Evolutionary conservation across 2,329 filamentous ascomycete genomes (phyloP).

Genomic region (Pseudogymnoascus sp.): DNA sequence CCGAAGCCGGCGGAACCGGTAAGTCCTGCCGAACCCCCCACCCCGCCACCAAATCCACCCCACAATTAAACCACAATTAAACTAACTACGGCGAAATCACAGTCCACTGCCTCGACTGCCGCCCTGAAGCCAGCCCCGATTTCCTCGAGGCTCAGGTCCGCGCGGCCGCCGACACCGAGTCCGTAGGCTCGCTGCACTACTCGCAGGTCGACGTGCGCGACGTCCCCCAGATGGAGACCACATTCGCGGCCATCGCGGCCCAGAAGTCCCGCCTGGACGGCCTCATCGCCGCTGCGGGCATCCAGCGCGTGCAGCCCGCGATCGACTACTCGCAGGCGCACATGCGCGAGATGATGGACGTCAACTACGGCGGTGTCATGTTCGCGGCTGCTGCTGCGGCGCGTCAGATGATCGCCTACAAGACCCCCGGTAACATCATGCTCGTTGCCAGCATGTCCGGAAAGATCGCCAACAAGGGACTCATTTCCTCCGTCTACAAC

Average conservation of each 20-base stretch:
- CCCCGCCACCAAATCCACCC: not conserved
- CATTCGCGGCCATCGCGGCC: slow-evolving; percentile 59
- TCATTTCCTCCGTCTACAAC: slow-evolving; percentile 9
- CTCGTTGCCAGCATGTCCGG: slow-evolving; percentile 96
- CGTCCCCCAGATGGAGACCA: slow-evolving; percentile 56
- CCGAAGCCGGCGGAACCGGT: slow-evolving; percentile 71
- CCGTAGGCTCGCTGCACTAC: slow-evolving; percentile 83
- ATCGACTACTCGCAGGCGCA: slow-evolving; percentile 85
- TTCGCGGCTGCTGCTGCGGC: slow-evolving; percentile 78
- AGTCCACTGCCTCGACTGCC: slow-evolving; percentile 10
- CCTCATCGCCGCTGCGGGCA: slow-evolving; percentile 88
- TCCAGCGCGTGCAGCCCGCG: slow-evolving; percentile 92
- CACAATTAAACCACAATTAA: not conserved
- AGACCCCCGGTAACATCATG: slow-evolving; percentile 75
- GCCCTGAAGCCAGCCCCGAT: not conserved
- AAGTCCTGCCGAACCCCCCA: slow-evolving; percentile 68
- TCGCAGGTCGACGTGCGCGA: slow-evolving; percentile 75
- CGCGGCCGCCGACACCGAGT: slow-evolving; percentile 62
- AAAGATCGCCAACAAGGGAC: slow-evolving; percentile 9
- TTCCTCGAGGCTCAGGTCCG: slow-evolving; percentile 68
- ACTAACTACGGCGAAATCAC: slow-evolving; percentile 13
- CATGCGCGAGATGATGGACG: slow-evolving; percentile 89
- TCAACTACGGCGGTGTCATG: slow-evolving; percentile 90
- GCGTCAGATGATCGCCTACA: slow-evolving; percentile 77
- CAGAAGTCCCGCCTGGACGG: slow-evolving; percentile 79